Evolutionary conservation across 352 stramenopile genomes (phyloP), one percentile per base, ranked within the genome.

Genomic region (Phytophthora sp.): DNA sequence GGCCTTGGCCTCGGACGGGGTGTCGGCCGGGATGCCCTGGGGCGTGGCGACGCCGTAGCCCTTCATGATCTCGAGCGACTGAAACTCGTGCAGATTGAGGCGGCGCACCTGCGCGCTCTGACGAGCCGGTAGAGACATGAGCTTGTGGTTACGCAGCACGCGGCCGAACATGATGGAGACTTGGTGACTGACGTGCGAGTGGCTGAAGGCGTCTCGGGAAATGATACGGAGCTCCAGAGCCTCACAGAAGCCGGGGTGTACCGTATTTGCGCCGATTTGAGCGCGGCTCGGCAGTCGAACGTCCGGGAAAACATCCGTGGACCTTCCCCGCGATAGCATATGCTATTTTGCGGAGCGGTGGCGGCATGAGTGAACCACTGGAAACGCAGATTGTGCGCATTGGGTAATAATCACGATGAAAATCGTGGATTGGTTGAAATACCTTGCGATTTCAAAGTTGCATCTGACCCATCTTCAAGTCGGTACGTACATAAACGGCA

Each of bases 11-110:
- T 97, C 89, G 6, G 82, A 89, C 6, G 90, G 81, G 11, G 90
- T 96, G 58, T 80, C 74, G 49, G 88, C 89, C 35, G 86, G 72
- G 60, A 92, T 83, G 57, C 83, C 84, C 42, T 77, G 73, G 20
- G 84, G 89, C 30, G 89, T 89, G 31, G 74, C 75, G 30, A 97
- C 88, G 66, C 86, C 90, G 66, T 85, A 97, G 42, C 80, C 79
- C 73, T 96, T 93, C 88, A 98, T 97, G 74, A 98, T 94, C 66
- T 98, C 82, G 73, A 98, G 93, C 63, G 87, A 93, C 80, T 97
- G 89, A 81, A 97, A 98, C 77, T 98, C 93, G 73, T 98, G 94
- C 39, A 98, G 79, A 76, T 98, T 98, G 21, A 98, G 80, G 62
- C 89, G 84, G 54, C 92, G 89, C 62, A 94, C 72, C 70, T 93